phyloP scores from a whole-genome alignment of 331 rosid species.

The Cydonia oblonga region DNA sequence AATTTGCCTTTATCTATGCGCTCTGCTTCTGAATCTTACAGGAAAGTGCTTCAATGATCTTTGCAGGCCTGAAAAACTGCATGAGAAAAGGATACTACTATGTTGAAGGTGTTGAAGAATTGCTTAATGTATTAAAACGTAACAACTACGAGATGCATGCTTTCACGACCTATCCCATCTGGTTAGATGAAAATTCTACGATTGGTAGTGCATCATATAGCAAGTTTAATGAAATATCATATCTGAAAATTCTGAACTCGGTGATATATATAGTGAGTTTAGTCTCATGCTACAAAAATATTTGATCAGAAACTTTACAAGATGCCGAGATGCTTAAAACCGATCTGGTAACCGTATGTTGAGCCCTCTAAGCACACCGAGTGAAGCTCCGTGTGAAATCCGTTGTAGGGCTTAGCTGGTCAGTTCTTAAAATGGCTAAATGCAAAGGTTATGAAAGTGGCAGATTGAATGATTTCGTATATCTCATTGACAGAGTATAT shows the following conservation, averaged over 20 bases:
- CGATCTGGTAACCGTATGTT: conserved; percentile 3
- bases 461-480: too few relatives aligned
- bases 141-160: conserved; percentile 61
- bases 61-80: conserved; percentile 71
- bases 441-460: too few relatives aligned
- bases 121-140: conserved; percentile 39
- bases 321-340: neutral
- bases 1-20: neutral
- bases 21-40: neutral
- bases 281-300: neutral
- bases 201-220: too few relatives aligned
- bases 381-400: conserved; percentile 20
- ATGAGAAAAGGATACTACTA: conserved; percentile 68
- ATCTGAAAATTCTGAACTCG: too few relatives aligned
- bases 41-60: neutral
- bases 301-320: neutral
- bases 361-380: conserved; percentile 17
- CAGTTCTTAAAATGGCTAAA: neutral
- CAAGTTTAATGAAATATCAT: too few relatives aligned
- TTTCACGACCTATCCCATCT: conserved; percentile 82
- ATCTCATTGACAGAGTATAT: too few relatives aligned
- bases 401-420: conserved; percentile 17
- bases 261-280: too few relatives aligned
- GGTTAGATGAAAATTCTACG: conserved; percentile 34
- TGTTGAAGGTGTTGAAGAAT: conserved; percentile 61